These are phyloP conservation scores for Pseudohyphozyma bogoriensis DNA, from an alignment of 768 basidiomycete genomes.

Conservation along the genomic window DNA sequence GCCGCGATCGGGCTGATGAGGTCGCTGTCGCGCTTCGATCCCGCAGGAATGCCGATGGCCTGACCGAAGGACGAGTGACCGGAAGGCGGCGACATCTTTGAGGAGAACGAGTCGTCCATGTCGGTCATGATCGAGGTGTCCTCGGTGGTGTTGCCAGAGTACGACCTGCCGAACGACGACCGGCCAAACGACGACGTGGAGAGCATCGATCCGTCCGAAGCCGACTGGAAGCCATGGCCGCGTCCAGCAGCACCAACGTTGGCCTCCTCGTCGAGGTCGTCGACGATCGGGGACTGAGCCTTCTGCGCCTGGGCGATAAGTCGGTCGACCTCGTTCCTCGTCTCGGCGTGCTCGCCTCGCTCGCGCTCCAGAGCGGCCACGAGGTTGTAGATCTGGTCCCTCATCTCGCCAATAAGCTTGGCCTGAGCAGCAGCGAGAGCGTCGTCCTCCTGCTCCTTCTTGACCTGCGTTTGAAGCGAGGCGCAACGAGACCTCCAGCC, in stretches of 20 bases:
- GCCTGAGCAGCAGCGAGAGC: slow-evolving; percentile 32
- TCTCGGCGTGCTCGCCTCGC: slow-evolving; percentile 34
- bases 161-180: slow-evolving; percentile 21
- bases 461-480: slow-evolving; percentile 62
- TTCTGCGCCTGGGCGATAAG: slow-evolving; percentile 5
- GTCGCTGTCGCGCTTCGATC: slow-evolving; percentile 4
- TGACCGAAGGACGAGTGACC: slow-evolving; percentile 14
- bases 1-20: background rate
- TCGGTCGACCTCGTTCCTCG: slow-evolving; percentile 26
- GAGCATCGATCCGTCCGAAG: slow-evolving; percentile 22
- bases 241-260: background rate
- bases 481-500: slow-evolving; percentile 70
- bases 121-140: slow-evolving; percentile 24
- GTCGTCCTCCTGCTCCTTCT: slow-evolving; percentile 46
- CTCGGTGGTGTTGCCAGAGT: slow-evolving; percentile 25
- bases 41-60: background rate
- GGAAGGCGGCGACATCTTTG: slow-evolving; percentile 13
- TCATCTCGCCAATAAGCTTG: slow-evolving; percentile 38
- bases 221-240: slow-evolving; percentile 10
- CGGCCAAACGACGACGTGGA: too few relatives aligned
- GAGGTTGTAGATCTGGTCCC: slow-evolving; percentile 41
- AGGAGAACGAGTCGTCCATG: slow-evolving; percentile 21
- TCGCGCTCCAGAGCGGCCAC: slow-evolving; percentile 38
- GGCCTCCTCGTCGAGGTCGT: slow-evolving; percentile 6
- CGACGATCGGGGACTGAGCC: background rate